Conservation (phyloP, 352 stramenopile genomes). For the Globisporangium takayamanum region DNA sequence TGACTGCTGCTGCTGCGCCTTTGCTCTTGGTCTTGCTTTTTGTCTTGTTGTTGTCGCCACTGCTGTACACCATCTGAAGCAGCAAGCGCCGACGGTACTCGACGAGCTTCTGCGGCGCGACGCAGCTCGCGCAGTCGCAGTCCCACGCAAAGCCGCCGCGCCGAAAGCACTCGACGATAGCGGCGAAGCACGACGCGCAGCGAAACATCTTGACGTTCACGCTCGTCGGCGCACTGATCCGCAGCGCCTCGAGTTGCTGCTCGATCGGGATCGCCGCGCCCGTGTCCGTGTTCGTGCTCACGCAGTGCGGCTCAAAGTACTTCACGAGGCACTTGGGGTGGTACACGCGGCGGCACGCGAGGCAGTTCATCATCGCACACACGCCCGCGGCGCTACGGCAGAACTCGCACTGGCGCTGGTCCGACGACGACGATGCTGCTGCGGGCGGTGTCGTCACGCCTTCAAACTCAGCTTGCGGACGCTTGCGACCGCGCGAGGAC, state of each 20-base stretch:
- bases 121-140: slow-evolving; percentile 36
- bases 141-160: slow-evolving; percentile 26
- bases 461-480: not conserved
- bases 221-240: slow-evolving; percentile 17
- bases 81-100: slow-evolving; percentile 33
- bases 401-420: slow-evolving; percentile 32
- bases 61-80: slow-evolving; percentile 34
- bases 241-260: slow-evolving; percentile 25
- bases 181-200: slow-evolving; percentile 37
- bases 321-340: slow-evolving; percentile 35
- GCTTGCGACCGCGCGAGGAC: not conserved
- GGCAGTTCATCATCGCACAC: slow-evolving; percentile 34
- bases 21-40: not conserved
- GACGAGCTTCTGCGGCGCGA: slow-evolving; percentile 23
- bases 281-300: not conserved
- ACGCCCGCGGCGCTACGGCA: slow-evolving; percentile 28
- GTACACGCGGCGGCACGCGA: slow-evolving; percentile 31
- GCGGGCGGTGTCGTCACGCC: not conserved
- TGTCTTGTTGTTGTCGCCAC: slow-evolving; percentile 12
- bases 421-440: not conserved
- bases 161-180: slow-evolving; percentile 35
- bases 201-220: slow-evolving; percentile 31
- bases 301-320: slow-evolving; percentile 26
- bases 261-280: slow-evolving; percentile 18
- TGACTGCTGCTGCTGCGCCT: not conserved